Evolutionary conservation across 2,329 filamentous ascomycete genomes (phyloP), one percentile per base, ranked within the genome.

Genomic region (Neofusicoccum ribis): DNA sequence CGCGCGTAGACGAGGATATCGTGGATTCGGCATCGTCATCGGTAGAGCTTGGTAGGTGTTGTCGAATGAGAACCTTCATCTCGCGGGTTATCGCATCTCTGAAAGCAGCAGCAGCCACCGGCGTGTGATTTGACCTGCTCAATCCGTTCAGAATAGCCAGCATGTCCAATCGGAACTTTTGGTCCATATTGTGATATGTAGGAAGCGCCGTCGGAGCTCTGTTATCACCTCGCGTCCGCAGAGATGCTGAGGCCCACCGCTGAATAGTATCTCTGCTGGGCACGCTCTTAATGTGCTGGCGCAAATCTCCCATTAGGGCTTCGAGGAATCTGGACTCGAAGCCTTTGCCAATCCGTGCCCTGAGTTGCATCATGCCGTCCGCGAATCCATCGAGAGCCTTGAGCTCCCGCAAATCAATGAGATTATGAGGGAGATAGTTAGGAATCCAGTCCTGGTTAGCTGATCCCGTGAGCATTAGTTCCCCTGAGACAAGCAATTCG

Each of bases 1-100:
- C 87, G 67, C 87, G 82, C 0, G 94, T 97, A 3, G 93, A 96
- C 0, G 89, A 85, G 1, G 93, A 93, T 78, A 94, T 89, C 81
- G 94, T 90, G 0, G 93, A 96, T 74, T 95, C 92, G 67, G 90
- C 91, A 74, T 99, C 95, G 70, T 98, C 94, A 67, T 99, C 95
- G 70, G 88, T 95, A 11, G 94, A 96, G 73, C 93, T 97, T 0
- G 95, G 95, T 44, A 99, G 83, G 27, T 94, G 91, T 65, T 88
- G 87, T 63, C 93, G 87, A 58, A 99, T 94, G 56, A 98, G 82
- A 39, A 87, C 88, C 71, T 94, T 91, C 75, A 98, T 89, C 77
- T 99, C 95, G 58, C 91, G 89, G 67, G 96, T 81, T 12, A 96
- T 88, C 0, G 91, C 86, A 46, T 96, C 93, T 69, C 94, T 88